A percentile compares a stretch with the other conserved stretches of the same genome.
Evolutionary conservation across 345 rosid species (phyloP).

Genomic region (Zanthoxylum bungeanum): DNA sequence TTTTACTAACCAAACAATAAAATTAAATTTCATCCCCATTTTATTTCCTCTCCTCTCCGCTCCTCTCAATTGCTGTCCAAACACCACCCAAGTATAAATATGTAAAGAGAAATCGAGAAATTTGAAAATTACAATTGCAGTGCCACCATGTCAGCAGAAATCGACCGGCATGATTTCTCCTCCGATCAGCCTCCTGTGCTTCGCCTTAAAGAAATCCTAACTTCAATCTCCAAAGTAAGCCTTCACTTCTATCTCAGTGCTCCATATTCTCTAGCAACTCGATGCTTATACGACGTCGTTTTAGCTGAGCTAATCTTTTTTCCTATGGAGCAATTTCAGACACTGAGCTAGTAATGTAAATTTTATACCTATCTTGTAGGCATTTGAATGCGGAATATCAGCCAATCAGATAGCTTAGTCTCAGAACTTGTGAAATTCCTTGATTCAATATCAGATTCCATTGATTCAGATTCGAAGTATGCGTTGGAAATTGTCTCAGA

Average conservation of each 20-base stretch:
- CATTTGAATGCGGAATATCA: constrained; percentile 40
- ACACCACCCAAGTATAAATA: no score
- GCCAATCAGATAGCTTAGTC: constrained; percentile 35
- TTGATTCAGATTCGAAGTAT: constrained; percentile 25
- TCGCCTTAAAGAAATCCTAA: constrained; percentile 43
- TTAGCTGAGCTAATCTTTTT: background rate
- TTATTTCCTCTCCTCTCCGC: no score
- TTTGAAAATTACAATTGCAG: constrained; percentile 2
- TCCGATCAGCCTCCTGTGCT: constrained; percentile 19
- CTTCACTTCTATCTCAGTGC: constrained; percentile 5
- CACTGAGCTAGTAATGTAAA: background rate
- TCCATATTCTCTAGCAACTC: background rate
- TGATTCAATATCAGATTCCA: constrained; percentile 35
- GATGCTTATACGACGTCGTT: background rate
- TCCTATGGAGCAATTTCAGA: background rate
- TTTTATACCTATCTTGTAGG: constrained; percentile 16
- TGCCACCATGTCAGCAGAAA: constrained; percentile 21
- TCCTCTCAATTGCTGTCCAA: no score
- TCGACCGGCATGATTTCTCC: constrained; percentile 22
- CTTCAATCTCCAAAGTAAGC: constrained; percentile 44
- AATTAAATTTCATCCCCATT: no score
- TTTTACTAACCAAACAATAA: no score
- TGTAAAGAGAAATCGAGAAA: background rate
- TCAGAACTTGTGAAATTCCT: constrained; percentile 49
- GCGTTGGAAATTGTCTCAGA: constrained; percentile 44